A percentile compares a stretch with the other conserved stretches of the same genome.
Evolutionary conservation across 2,329 filamentous ascomycete species (phyloP).

Genomic region (Diaporthe sp.): DNA sequence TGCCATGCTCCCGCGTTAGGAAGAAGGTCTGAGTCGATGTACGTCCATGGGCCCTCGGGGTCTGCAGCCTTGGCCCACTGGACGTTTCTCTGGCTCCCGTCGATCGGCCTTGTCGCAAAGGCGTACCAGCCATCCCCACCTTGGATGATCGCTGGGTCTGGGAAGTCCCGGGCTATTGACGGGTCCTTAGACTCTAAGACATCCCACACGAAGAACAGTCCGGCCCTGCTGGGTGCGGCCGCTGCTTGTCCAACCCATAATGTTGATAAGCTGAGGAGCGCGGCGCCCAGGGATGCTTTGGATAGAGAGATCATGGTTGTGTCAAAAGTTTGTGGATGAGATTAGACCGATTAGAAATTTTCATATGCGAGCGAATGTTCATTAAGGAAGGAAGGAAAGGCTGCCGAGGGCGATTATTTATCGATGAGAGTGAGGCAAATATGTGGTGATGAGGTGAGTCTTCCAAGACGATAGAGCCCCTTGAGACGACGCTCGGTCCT

Average conservation of each 20-base stretch:
- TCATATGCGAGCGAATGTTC: neutral
- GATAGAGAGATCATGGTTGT: conserved; percentile 31
- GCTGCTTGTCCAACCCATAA: conserved; percentile 28
- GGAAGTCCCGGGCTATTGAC: conserved; percentile 58
- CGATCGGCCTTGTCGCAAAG: conserved; percentile 61
- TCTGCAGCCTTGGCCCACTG: conserved; percentile 61
- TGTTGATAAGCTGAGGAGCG: conserved; percentile 29
- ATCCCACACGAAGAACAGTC: conserved; percentile 22
- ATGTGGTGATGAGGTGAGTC: neutral
- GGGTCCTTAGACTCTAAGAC: conserved; percentile 24
- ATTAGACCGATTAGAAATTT: conserved; percentile 3
- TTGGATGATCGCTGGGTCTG: conserved; percentile 68
- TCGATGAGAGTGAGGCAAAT: neutral
- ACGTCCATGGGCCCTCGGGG: conserved; percentile 62
- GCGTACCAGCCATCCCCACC: conserved; percentile 68
- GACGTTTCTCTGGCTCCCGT: conserved; percentile 50
- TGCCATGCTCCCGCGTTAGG: conserved; percentile 66
- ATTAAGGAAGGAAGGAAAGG: neutral
- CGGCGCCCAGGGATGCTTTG: neutral
- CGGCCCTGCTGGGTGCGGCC: conserved; percentile 24
- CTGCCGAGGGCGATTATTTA: neutral
- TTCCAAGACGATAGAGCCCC: neutral
- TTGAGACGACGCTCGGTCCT: conserved; percentile 25
- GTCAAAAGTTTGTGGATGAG: neutral
- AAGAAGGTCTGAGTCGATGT: conserved; percentile 68